Evolutionary conservation across 169 alveolate species (phyloP), one percentile per base, ranked within the genome.

Genomic region (Eimeria necatrix): DNA sequence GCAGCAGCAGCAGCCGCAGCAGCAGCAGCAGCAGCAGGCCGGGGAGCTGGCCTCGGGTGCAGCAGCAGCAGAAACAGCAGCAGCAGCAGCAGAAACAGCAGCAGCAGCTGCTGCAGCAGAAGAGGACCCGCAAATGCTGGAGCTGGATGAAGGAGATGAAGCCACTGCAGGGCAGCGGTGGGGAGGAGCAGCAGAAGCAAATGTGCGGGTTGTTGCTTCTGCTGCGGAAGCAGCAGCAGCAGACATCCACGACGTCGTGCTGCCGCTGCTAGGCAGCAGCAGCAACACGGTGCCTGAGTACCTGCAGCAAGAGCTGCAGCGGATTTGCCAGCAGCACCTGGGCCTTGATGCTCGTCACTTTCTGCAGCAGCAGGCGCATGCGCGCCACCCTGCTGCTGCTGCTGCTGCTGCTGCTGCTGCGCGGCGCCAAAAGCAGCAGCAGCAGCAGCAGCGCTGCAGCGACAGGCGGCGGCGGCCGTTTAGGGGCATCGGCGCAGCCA

Each of bases 231-330:
- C 90, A 8, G 22, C 10, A 22, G 22, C 24, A 8, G 83, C 68
- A 9, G 51, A 59, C 71, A 64, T 91, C 56, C 41, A 12, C 32
- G 95, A 91, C 16, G 93, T 91, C 53, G 92, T 91, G 59, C 73
- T 91, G 70, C 95, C 95, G 32, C 68, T 91, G 51, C 93, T 90
- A 3, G 95, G 95, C 53, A 52, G 80, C 80, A 68, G 80, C 80
- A 68, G 22, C 80, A 18, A 14, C 41, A n/a, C 48, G 41, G 80
- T n/a, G 16, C 80, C 22, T 16, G 41, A 68, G 80, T 68, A 68
- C 32, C 80, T n/a, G 16, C n/a, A 68, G 32, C 46, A 68, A 24
- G 41, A 12, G 80, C 41, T n/a, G 80, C 46, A 68, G n/a, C 46
- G 4, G 46, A n/a, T 22, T 68, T 16, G 41, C 16, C n/a, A 68